These are phyloP conservation scores for Xylaria sp. DNA, from an alignment of 2,329 filamentous ascomycete genomes.

Conservation along the genomic window DNA sequence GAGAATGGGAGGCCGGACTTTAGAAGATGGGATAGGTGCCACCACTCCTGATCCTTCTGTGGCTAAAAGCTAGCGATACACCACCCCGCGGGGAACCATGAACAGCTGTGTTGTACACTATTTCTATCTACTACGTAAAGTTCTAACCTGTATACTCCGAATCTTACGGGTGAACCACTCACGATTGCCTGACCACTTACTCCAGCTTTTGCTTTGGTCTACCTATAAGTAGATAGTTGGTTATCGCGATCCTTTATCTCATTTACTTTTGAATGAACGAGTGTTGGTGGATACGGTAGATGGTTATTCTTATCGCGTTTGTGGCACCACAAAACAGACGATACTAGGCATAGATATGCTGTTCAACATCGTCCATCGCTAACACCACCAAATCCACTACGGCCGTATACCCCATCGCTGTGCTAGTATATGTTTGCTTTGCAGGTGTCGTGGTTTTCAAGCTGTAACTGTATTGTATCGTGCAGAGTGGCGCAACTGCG, in stretches of 20 bases:
- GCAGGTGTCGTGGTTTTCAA: not conserved
- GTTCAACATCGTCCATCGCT: not conserved
- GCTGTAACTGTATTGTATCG: not conserved
- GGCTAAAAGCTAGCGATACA: not conserved
- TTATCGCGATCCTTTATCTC: not conserved
- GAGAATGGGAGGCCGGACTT: not conserved
- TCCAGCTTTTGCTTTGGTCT: not conserved
- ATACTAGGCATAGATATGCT: not conserved
- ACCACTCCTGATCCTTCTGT: conserved; percentile 9
- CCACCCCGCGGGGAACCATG: conserved; percentile 14
- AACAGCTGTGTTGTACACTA: not conserved
- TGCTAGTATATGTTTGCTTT: not conserved
- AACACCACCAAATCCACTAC: not conserved
- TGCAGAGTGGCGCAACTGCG: too few species aligned
- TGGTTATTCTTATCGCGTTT: not conserved
- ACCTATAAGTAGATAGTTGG: not conserved
- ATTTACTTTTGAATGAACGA: not conserved
- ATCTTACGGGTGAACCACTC: too few species aligned
- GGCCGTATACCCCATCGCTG: not conserved
- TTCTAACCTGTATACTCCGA: not conserved
- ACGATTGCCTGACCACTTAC: too few species aligned
- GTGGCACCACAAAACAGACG: not conserved
- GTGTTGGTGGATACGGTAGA: not conserved
- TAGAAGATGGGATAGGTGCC: not conserved
- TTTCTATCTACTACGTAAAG: not conserved